Base-by-base conservation (phyloP, 345 rosid species). In the Microthlaspi erraticum region DNA sequence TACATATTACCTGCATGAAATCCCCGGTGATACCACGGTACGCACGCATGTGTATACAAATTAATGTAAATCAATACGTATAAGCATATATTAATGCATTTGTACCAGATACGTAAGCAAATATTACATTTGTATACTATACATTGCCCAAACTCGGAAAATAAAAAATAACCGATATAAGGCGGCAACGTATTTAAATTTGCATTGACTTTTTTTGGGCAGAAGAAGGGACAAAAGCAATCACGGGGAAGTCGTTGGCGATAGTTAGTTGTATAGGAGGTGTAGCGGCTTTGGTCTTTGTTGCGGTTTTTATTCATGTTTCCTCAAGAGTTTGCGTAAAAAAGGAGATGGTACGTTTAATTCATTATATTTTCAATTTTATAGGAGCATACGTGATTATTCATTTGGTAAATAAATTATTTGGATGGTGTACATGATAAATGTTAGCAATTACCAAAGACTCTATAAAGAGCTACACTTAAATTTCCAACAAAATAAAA, bases 221-320 rank as follows among this genome's bases (percentile, higher is more conserved):
- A 71, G 68, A 58, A 48, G 78, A 63, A 77, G 75, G 56, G 26
- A 48, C 23, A 49, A 48, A 48, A 14, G 61, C 10, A 6, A 71
- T 57, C 7, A 44, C 75, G 0, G 88, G 86, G 26, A 87, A 81
- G 68, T 53, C 60, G 10, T 42, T 82, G 51, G 96, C 96, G 60
- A 83, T 92, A 45, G 84, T 82, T 17, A 13, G n/a, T n/a, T n/a
- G n/a, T n/a, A n/a, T 88, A 75, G 98, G 98, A 82, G 96, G 64
- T 61, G 86, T 65, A 18, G 95, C 76, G 6, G 88, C 82, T 62
- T 36, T 90, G 73, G 59, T 46, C 57, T 42, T 76, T 43, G 84
- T 68, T 26, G 80, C 81, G 7, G 29, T 87, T 7, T 60, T 88
- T 10, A 9, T 37, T 82, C 2, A 17, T 65, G 74, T 48, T 77